A percentile compares a stretch with the other conserved stretches of the same genome.
phyloP scores from a whole-genome alignment of 139 green algal genomes.

The Chlamydomonas sp. region DNA sequence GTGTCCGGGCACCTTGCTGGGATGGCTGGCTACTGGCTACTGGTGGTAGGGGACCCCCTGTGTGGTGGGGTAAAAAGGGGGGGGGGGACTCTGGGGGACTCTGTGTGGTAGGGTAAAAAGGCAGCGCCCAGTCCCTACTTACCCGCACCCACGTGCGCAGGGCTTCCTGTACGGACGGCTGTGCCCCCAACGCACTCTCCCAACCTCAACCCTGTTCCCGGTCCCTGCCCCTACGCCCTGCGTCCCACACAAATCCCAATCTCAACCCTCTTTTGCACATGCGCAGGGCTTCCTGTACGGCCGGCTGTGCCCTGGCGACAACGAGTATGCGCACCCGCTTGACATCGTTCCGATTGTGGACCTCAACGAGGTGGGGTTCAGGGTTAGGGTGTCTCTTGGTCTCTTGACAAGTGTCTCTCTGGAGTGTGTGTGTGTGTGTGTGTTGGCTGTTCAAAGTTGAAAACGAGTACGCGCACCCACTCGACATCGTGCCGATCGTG shows the following conservation, averaged over 20 bases:
- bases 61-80: no score
- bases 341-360: conserved; percentile 65
- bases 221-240: no score
- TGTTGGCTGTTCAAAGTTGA: conserved; percentile 31
- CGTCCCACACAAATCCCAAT: not conserved
- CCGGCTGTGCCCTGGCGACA: conserved; percentile 35
- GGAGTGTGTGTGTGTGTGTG: not conserved
- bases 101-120: no score
- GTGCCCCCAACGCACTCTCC: no score
- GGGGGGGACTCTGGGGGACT: no score
- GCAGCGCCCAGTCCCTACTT: no score
- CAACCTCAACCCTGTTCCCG: no score
- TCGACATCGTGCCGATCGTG: conserved; percentile 56
- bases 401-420: no score
- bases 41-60: no score
- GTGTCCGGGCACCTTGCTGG: no score
- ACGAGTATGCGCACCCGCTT: conserved; percentile 50
- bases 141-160: no score
- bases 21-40: no score
- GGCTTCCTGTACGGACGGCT: conserved; percentile 41
- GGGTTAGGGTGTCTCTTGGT: conserved; percentile 17
- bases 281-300: conserved; percentile 58
- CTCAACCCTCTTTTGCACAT: conserved; percentile 17
- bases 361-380: conserved; percentile 53
- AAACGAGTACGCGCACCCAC: conserved; percentile 53